Evolutionary conservation across 441 rosid genomes (phyloP).

Genomic region (Breynia disticha): DNA sequence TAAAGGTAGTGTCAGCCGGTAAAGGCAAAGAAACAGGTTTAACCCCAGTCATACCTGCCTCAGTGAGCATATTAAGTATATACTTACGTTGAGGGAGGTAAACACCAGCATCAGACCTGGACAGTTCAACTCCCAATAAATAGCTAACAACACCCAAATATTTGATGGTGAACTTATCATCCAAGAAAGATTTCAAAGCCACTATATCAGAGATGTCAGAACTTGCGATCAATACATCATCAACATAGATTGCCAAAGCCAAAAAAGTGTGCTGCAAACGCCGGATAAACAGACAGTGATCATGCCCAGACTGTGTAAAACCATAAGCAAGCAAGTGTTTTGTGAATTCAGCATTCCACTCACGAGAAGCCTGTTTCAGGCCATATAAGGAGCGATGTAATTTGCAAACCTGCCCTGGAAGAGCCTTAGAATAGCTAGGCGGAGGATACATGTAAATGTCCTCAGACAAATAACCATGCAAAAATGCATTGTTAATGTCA

Average conservation of each 20-base stretch:
- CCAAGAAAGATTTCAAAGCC: background rate
- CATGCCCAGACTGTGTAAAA: too few relatives aligned
- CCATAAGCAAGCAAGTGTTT: too few relatives aligned
- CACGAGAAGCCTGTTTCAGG: background rate
- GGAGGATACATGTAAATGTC: background rate
- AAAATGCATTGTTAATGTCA: too few relatives aligned
- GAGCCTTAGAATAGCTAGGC: background rate
- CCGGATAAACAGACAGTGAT: background rate
- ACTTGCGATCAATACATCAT: constrained; percentile 1
- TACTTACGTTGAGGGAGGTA: background rate
- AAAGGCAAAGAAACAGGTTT: too few relatives aligned
- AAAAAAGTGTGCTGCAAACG: background rate
- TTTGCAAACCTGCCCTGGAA: background rate
- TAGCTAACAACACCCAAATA: background rate
- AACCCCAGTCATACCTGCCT: background rate
- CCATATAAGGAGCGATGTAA: constrained; percentile 1
- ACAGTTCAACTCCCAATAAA: background rate
- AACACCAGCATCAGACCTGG: background rate
- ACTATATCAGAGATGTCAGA: background rate
- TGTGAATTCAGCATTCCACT: background rate
- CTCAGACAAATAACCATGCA: too few relatives aligned
- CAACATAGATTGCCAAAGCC: background rate
- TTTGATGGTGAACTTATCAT: background rate
- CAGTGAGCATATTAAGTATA: background rate
- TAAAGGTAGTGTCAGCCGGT: too few relatives aligned